Evolutionary conservation across 2,329 filamentous ascomycete species (phyloP), one percentile per base, ranked within the genome.

Genomic region (Aspergillus tanneri): DNA sequence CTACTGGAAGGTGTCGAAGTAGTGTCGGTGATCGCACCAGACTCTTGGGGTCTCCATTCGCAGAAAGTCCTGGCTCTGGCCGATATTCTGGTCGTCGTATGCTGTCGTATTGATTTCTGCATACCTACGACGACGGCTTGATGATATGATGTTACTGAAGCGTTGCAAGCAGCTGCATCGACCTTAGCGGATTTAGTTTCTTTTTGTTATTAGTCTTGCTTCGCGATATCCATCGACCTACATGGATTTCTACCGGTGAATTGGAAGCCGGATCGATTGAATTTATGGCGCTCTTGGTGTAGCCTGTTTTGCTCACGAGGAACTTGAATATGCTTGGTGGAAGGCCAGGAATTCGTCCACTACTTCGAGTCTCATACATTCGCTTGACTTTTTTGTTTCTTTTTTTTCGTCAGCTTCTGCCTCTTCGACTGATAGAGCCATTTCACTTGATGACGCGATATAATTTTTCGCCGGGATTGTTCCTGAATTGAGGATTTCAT

Each of bases 1-100:
- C 82, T 11, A 85, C 82, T 22, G 76, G 75, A 34, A 69, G 71
- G 49, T 70, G 67, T 57, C 70, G 72, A 23, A 66, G 66, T 48
- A 57, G 54, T 25, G 38, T 52, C 22, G 53, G 58, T 40, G 65
- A 72, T 43, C 65, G 62, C 19, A 60, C 48, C 36, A 58, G 60
- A 19, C 58, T 63, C 28, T 55, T 71, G 32, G 66, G 64, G 34
- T 68, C 67, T 16, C 69, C 70, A 4, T 69, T 71, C 45, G 62
- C 57, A 10, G 64, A 64, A 36, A 66, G 62, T 40, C 62, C 65
- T 23, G 64, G 63, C n/a, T 62, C 65, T 12, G 56, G 59, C 16
- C 69, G 70, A 23, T 56, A 62, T 9, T 55, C 68, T n/a, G 70
- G 68, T n/a, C 70, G 70, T 27, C 69, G 70, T 18, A 73, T 73